Conservation (phyloP, 495 filamentous ascomycete species). For the Viridothelium virens region DNA sequence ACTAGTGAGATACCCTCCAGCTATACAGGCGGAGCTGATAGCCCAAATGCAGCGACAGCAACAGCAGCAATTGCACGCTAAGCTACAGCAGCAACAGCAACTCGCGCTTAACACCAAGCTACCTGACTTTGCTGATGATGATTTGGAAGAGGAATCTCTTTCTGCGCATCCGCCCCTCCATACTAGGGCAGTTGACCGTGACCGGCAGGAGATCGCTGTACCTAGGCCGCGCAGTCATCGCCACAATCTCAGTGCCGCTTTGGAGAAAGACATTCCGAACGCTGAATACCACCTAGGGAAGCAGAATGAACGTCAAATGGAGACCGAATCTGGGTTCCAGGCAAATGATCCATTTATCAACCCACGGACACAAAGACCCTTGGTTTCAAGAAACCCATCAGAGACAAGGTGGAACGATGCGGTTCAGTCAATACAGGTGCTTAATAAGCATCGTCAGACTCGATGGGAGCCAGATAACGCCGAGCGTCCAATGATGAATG, state of each 20-base stretch:
- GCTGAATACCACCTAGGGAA: constrained; percentile 76
- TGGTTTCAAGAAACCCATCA: not conserved
- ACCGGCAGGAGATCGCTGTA: constrained; percentile 52
- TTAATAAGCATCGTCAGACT: not conserved
- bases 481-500: not conserved
- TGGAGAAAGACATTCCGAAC: constrained; percentile 80
- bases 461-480: not conserved
- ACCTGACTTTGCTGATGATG: constrained; percentile 47
- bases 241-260: constrained; percentile 60
- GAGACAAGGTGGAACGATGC: constrained; percentile 3
- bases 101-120: constrained; percentile 47
- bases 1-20: constrained; percentile 25
- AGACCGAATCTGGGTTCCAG: constrained; percentile 49
- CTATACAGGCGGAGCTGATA: constrained; percentile 24
- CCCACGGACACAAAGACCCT: not conserved
- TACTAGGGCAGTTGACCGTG: constrained; percentile 17
- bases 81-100: constrained; percentile 48
- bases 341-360: constrained; percentile 35
- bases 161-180: constrained; percentile 18
- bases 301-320: constrained; percentile 61
- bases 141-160: constrained; percentile 41
- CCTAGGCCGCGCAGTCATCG: constrained; percentile 58
- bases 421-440: not conserved
- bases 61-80: constrained; percentile 48
- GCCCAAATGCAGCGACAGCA: constrained; percentile 48